Evolutionary conservation across 2,329 filamentous ascomycete genomes (phyloP).

Genomic region (Xylariaceae sp.): DNA sequence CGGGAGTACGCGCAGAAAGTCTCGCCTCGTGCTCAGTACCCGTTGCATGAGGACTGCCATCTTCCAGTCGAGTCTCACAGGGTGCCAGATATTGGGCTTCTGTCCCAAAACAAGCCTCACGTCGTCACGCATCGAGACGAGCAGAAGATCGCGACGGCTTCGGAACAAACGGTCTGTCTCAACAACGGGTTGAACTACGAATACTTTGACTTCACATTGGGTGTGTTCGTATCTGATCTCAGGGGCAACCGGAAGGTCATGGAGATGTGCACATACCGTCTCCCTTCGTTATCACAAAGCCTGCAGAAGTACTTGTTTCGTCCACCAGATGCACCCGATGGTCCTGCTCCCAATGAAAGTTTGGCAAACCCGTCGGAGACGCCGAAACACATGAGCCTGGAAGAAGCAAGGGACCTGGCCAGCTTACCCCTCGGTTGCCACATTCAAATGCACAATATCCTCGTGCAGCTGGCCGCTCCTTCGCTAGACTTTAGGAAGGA

Average conservation of each 20-base stretch:
- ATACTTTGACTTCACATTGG: conserved; percentile 33
- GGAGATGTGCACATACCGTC: conserved; percentile 10
- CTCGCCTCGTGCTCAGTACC: neutral
- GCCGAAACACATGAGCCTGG: neutral
- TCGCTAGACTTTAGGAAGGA: conserved; percentile 13
- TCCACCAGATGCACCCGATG: conserved; percentile 2
- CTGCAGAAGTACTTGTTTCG: conserved; percentile 11
- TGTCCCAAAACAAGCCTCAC: conserved; percentile 18
- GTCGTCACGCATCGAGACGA: conserved; percentile 13
- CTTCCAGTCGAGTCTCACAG: neutral
- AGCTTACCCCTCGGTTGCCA: conserved; percentile 4
- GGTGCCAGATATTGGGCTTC: conserved; percentile 2
- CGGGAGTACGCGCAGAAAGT: neutral
- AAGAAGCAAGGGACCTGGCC: conserved; percentile 6
- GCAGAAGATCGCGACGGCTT: conserved; percentile 18
- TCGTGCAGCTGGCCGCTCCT: conserved; percentile 8
- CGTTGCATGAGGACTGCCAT: neutral
- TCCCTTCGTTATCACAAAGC: neutral
- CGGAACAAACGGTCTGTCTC: conserved; percentile 35
- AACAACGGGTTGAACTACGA: conserved; percentile 40
- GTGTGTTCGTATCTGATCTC: conserved; percentile 16
- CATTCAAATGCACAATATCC: conserved; percentile 21
- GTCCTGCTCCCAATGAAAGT: conserved; percentile 5
- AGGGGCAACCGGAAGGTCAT: conserved; percentile 21
- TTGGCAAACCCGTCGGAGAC: conserved; percentile 7